A percentile compares a stretch with the other conserved stretches of the same genome.
Evolutionary conservation across 768 basidiomycete species (phyloP).

Genomic region (Tulasnella calospora): DNA sequence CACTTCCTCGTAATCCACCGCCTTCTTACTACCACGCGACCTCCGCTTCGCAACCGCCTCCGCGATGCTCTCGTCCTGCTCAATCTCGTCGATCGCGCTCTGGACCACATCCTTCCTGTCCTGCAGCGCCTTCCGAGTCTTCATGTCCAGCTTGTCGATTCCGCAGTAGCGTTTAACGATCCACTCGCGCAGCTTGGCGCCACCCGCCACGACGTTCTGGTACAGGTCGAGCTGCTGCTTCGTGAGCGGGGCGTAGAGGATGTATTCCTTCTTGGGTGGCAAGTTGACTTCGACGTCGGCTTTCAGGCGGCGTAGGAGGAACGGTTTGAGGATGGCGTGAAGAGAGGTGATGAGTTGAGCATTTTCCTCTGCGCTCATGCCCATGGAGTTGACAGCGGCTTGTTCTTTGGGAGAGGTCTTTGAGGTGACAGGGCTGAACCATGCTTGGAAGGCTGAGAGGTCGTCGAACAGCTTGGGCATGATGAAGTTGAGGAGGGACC

Average conservation of each 20-base stretch:
- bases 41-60: slow-evolving; percentile 30
- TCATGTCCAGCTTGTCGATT: slow-evolving; percentile 18
- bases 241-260: slow-evolving; percentile 86
- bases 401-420: slow-evolving; percentile 43
- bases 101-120: slow-evolving; percentile 26
- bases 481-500: slow-evolving; percentile 93
- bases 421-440: slow-evolving; percentile 44
- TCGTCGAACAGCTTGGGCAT: slow-evolving; percentile 91
- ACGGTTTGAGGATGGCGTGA: slow-evolving; percentile 90
- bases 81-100: slow-evolving; percentile 33
- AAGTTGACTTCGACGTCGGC: slow-evolving; percentile 84
- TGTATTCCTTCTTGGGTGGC: slow-evolving; percentile 92
- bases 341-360: slow-evolving; percentile 68
- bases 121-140: slow-evolving; percentile 31
- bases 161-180: slow-evolving; percentile 44
- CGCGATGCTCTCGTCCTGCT: slow-evolving; percentile 35
- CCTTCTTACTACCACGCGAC: slow-evolving; percentile 31
- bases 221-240: slow-evolving; percentile 79
- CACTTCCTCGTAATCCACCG: slow-evolving; percentile 52
- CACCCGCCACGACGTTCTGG: slow-evolving; percentile 67
- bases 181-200: slow-evolving; percentile 46
- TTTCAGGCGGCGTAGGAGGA: slow-evolving; percentile 87
- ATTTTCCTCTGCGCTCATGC: slow-evolving; percentile 55
- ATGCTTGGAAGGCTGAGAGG: slow-evolving; percentile 82
- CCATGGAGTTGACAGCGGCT: slow-evolving; percentile 14